A percentile compares a stretch with the other conserved stretches of the same genome.
phyloP scores from a whole-genome alignment of 345 rosid species.

The Raphanus sativus region DNA sequence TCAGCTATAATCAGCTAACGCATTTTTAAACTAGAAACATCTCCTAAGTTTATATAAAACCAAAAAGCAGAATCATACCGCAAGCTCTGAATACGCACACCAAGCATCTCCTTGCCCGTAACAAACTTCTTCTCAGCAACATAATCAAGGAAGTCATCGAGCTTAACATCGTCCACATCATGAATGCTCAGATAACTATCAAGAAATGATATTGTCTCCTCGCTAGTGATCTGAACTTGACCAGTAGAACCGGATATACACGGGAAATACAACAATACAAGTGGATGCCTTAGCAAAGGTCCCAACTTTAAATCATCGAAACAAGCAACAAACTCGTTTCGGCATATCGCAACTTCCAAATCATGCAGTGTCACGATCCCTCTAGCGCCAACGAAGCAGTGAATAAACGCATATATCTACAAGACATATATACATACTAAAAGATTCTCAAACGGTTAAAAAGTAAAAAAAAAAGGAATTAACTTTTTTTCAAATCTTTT shows the following conservation, averaged over 20 bases:
- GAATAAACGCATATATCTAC: constrained; percentile 83
- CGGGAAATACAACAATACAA: constrained; percentile 63
- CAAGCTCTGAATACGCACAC: constrained; percentile 70
- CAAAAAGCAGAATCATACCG: constrained; percentile 46
- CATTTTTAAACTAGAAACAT: neutral
- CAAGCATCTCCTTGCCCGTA: constrained; percentile 61
- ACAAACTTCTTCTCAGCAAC: constrained; percentile 58
- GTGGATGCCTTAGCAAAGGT: constrained; percentile 65
- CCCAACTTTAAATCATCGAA: constrained; percentile 76
- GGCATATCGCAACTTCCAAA: constrained; percentile 68
- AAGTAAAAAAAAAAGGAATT: neutral
- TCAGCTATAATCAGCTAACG: constrained; percentile 17
- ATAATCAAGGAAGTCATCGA: constrained; percentile 66
- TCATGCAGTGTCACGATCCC: constrained; percentile 70
- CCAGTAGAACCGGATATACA: constrained; percentile 38
- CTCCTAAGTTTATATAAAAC: too few relatives aligned
- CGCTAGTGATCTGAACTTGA: constrained; percentile 59
- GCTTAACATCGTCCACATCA: constrained; percentile 40
- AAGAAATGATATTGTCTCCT: constrained; percentile 57
- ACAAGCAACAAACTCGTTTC: constrained; percentile 57
- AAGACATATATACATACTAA: neutral
- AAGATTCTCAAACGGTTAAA: neutral
- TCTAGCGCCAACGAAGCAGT: constrained; percentile 73
- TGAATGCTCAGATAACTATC: constrained; percentile 43
- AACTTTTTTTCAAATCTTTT: constrained; percentile 22